Evolutionary conservation across 2,329 filamentous ascomycete species (phyloP).

Genomic region (Calonectria pseudoreteaudii): DNA sequence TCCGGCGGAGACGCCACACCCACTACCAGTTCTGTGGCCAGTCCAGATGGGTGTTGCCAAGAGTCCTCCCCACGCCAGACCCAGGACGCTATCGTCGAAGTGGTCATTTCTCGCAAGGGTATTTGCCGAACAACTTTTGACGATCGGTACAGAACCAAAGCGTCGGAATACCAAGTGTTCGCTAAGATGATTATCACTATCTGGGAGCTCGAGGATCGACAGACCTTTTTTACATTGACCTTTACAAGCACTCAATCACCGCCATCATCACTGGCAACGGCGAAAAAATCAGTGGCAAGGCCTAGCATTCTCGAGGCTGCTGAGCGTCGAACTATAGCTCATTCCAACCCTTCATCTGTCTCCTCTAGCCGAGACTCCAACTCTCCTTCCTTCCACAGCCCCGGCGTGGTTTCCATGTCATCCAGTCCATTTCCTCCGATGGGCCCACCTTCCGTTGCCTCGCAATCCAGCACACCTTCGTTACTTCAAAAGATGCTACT

Average conservation of each 20-base stretch:
- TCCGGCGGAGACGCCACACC: conserved; percentile 52
- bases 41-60: conserved; percentile 50
- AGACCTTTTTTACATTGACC: conserved; percentile 79
- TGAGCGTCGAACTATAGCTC: conserved; percentile 57
- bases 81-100: conserved; percentile 75
- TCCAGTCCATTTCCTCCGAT: conserved; percentile 73
- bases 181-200: conserved; percentile 83
- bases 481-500: conserved; percentile 78
- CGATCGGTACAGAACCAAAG: conserved; percentile 48
- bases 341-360: conserved; percentile 60
- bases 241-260: conserved; percentile 72
- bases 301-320: conserved; percentile 58
- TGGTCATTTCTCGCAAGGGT: conserved; percentile 69
- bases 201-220: conserved; percentile 75
- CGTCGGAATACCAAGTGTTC: conserved; percentile 59
- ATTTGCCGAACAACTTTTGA: conserved; percentile 54
- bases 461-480: conserved; percentile 69
- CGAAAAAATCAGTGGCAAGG: conserved; percentile 53
- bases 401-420: conserved; percentile 64
- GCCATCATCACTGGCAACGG: conserved; percentile 45
- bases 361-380: conserved; percentile 61
- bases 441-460: conserved; percentile 70
- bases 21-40: conserved; percentile 40
- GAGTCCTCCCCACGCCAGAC: conserved; percentile 45
- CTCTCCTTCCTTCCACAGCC: conserved; percentile 62